phyloP scores from a whole-genome alignment of 257 asterid species.

The Plectranthus barbatus region DNA sequence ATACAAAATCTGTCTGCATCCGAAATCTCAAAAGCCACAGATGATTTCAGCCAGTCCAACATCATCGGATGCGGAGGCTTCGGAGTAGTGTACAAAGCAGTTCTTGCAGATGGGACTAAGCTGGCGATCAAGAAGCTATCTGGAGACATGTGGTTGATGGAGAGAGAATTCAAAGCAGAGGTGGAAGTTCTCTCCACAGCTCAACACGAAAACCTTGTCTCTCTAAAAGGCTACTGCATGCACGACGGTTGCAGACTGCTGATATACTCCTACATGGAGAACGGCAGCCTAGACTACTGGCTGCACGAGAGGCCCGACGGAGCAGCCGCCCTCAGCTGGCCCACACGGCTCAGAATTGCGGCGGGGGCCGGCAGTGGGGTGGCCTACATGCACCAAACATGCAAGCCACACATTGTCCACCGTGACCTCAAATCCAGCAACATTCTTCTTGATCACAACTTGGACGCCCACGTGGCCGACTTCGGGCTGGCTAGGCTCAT shows the following conservation, averaged over 20 bases:
- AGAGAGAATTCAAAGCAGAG: constrained; percentile 88
- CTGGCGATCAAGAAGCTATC: constrained; percentile 84
- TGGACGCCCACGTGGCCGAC: constrained; percentile 84
- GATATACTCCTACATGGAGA: constrained; percentile 80
- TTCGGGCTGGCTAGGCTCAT: constrained; percentile 76
- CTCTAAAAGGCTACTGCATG: constrained; percentile 73
- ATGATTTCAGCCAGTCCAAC: constrained; percentile 67
- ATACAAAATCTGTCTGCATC: constrained; percentile 45
- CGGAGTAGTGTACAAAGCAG: constrained; percentile 78
- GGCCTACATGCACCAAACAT: constrained; percentile 76
- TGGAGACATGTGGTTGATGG: constrained; percentile 90
- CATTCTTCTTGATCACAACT: constrained; percentile 64
- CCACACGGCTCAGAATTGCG: constrained; percentile 54
- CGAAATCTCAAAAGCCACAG: constrained; percentile 68
- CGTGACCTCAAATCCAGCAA: constrained; percentile 86
- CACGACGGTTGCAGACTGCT: constrained; percentile 64
- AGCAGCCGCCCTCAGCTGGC: constrained; percentile 63
- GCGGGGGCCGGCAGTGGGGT: constrained; percentile 69
- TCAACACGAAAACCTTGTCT: constrained; percentile 65
- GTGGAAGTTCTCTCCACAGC: constrained; percentile 84
- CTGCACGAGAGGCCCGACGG: constrained; percentile 74
- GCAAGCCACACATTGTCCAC: constrained; percentile 89
- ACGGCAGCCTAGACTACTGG: constrained; percentile 92
- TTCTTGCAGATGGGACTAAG: constrained; percentile 44
- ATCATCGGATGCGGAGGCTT: constrained; percentile 94